Conservation (phyloP, 345 rosid genomes). For the Brassica cretica region DNA sequence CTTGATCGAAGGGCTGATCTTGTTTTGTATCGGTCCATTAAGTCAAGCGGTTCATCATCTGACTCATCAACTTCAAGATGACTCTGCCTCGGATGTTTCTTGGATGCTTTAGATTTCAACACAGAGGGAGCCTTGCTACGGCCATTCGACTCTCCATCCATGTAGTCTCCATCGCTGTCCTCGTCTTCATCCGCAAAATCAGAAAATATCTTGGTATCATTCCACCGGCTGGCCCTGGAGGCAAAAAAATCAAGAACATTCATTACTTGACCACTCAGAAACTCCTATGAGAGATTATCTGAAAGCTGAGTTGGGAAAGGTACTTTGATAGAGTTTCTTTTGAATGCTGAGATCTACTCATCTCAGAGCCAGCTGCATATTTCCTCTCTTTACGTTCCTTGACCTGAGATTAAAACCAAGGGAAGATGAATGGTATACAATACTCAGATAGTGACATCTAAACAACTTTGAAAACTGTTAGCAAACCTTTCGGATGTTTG, state of each 20-base stretch:
- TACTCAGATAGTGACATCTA: slow-evolving; percentile 11
- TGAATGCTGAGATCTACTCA: slow-evolving; percentile 65
- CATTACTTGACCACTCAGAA: slow-evolving; percentile 13
- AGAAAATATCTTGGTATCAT: slow-evolving; percentile 90
- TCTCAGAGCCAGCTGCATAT: slow-evolving; percentile 57
- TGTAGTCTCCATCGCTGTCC: slow-evolving; percentile 56
- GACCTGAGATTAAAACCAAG: slow-evolving; percentile 49
- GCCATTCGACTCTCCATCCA: slow-evolving; percentile 49
- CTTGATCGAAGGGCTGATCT: slow-evolving; percentile 75
- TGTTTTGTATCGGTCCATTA: slow-evolving; percentile 75
- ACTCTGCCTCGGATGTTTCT: slow-evolving; percentile 57
- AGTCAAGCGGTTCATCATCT: slow-evolving; percentile 91
- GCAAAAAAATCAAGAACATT: slow-evolving; percentile 6
- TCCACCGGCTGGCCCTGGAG: slow-evolving; percentile 87
- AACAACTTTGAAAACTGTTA: slow-evolving; percentile 5
- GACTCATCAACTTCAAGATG: slow-evolving; percentile 74
- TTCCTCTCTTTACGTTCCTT: slow-evolving; percentile 79
- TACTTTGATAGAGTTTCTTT: slow-evolving; percentile 83
- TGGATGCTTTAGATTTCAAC: slow-evolving; percentile 57
- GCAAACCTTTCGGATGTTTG: slow-evolving; percentile 89
- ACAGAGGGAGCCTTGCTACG: slow-evolving; percentile 47
- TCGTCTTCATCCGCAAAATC: slow-evolving; percentile 71
- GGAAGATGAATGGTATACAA: slow-evolving; percentile 20
- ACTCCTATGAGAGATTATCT: slow-evolving; percentile 21
- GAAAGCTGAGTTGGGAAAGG: slow-evolving; percentile 14